Base-by-base conservation (phyloP, 2,329 filamentous ascomycete genomes). In the Paramyrothecium roridum region DNA sequence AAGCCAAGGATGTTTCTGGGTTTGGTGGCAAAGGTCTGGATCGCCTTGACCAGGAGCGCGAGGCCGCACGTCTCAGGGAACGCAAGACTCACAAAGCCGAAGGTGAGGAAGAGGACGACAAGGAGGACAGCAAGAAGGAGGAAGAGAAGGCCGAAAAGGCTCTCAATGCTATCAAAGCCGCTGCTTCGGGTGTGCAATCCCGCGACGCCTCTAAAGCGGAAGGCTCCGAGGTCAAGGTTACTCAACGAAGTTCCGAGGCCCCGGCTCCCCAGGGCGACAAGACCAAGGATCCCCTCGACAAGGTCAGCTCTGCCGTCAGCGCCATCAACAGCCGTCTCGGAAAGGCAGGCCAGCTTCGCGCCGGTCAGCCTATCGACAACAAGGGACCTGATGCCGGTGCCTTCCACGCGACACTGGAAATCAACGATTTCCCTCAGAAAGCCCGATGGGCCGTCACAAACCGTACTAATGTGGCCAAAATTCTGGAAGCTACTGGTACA, bases 351-450 rank as follows among this genome's bases (percentile, higher is more conserved):
- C 89, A 95, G 69, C 87, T 97, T 65, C 89, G 95, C 57, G 89
- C 91, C 3, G 95, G 95, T 16, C 93, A 96, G 58, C 92, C 95
- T 8, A 96, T 97, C 69, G 95, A 99, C 77, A 99, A 99, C 77
- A 97, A 97, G 73, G 95, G 95, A 1, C 95, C 95, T 1, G 95
- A 99, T 72, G 95, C 95, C 3, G 95, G 95, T 52, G 92, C 93
- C 1, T 99, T 92, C 81, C 95, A 99, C 71, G 93, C 95, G 17
- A 98, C 93, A 3, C 81, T 99, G 58, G 95, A 98, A 73, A 99
- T 99, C 83, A 99, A 99, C 73, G 95, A 99, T 74, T 98, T 98
- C 74, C 95, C 95, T 34, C 95, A 99, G 72, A 98, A 97, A 80
- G 95, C 95, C 60, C 86, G 95, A 64, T 99, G 95, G 95, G 93